phyloP scores from a whole-genome alignment of 106 monocot species.

The Dendrobium nobile region DNA sequence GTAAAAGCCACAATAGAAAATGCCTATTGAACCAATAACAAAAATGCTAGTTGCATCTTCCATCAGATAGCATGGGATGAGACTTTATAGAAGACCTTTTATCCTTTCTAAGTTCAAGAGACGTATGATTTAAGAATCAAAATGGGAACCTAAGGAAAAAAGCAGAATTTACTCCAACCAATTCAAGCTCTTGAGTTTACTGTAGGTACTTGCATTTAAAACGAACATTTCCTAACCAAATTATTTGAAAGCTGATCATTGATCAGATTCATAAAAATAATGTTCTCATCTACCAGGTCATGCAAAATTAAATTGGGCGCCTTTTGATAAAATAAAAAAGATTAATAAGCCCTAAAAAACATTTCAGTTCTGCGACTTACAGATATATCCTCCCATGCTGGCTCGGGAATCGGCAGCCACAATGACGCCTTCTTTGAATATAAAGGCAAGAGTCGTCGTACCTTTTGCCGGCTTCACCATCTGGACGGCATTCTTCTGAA shows the following conservation, averaged over 20 bases:
- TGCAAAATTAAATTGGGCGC: neutral
- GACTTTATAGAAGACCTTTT: neutral
- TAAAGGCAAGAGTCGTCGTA: conserved; percentile 85
- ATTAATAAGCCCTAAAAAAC: neutral
- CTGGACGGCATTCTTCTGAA: conserved; percentile 54
- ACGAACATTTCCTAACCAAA: neutral
- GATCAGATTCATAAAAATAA: neutral
- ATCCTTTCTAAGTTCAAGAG: neutral
- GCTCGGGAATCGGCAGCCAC: conserved; percentile 82
- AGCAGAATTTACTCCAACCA: neutral
- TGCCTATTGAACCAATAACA: neutral
- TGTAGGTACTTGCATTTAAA: neutral
- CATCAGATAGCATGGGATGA: neutral
- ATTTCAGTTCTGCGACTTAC: conserved; percentile 19
- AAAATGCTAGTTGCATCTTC: neutral
- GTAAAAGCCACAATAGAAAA: neutral
- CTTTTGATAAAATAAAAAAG: neutral
- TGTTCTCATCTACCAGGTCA: neutral
- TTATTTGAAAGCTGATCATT: neutral
- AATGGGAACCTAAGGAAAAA: neutral
- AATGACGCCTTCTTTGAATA: conserved; percentile 83
- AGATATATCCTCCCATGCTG: conserved; percentile 77
- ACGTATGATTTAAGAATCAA: neutral
- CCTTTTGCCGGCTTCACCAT: conserved; percentile 76
- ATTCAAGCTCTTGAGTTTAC: neutral